Base-by-base conservation (phyloP, 1,284 basidiomycete genomes). In the Volvariella surrecta region DNA sequence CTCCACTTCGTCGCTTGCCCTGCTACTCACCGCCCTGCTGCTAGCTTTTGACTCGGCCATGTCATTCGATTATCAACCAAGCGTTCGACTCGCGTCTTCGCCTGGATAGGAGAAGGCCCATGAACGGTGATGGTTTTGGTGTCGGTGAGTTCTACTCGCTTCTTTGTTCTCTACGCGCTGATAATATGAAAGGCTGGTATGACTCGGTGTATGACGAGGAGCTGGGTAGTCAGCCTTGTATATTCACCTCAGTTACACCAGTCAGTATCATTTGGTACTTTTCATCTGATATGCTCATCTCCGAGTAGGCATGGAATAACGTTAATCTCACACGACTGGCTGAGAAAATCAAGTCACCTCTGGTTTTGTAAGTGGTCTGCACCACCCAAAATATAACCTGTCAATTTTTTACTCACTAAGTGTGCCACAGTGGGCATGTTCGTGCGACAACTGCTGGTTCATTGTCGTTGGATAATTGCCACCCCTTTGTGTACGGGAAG, bases 121-220 rank as follows among this genome's bases (percentile, higher is more conserved):
- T 94, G 66, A 94, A 94, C 54, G 93, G 92, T 18, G 95, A 99
- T 60, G 95, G 95, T 0, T 98, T 98, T 58, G 95, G 95, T 24
- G 91, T 99, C 20, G 93, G 92, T 77, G 66, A 61, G 88, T 76
- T 60, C 40, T 17, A 24, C 13, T n/a, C 18, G 32, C 21, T 30
- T 30, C 39, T n/a, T 16, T 34, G 22, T 21, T 40, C 37, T 28
- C n/a, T 34, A 39, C 20, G 39, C 18, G 13, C 8, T n/a, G 8
- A 19, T 13, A 18, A 28, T 11, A 6, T 42, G 41, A 16, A 49
- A 84, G 88, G 86, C 3, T 92, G 89, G 89, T 92, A 91, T 58
- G 89, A 89, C 61, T 78, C 79, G 13, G 71, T 76, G 15, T 76
- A 78, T 53, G 88, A 92, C 54, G 78, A 86, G 54, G 82, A 90